These are phyloP conservation scores for Zalerion maritima DNA, from an alignment of 495 filamentous ascomycete genomes.

Conservation along the genomic window DNA sequence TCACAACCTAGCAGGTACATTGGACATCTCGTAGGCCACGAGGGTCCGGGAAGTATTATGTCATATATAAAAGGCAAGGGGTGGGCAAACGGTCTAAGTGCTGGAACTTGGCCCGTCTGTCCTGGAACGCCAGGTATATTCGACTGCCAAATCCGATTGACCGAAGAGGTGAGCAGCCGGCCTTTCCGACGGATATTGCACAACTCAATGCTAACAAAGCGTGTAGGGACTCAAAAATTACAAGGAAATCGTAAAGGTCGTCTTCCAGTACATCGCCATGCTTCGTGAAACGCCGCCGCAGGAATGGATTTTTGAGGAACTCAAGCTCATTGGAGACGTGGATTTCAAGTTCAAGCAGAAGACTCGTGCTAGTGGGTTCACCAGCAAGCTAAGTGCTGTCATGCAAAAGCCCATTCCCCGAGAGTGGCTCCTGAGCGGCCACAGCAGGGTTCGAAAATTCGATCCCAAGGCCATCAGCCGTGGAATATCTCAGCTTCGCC, in stretches of 20 bases:
- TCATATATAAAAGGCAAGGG: conserved; percentile 90
- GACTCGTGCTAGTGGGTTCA: conserved; percentile 73
- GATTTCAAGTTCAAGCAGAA: conserved; percentile 94
- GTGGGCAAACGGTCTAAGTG: conserved; percentile 79
- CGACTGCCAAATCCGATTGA: conserved; percentile 63
- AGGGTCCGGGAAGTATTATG: conserved; percentile 92
- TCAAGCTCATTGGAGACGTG: conserved; percentile 76
- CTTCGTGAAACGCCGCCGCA: conserved; percentile 68
- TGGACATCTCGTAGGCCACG: conserved; percentile 88
- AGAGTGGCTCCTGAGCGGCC: conserved; percentile 71
- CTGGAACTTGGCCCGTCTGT: conserved; percentile 62
- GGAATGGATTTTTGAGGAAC: conserved; percentile 85
- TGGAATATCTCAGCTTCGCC: conserved; percentile 58
- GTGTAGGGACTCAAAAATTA: conserved; percentile 54
- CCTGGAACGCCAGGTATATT: conserved; percentile 73
- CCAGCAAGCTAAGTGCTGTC: conserved; percentile 59
- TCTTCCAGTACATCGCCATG: conserved; percentile 91
- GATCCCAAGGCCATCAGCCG: conserved; percentile 61
- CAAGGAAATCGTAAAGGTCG: conserved; percentile 67
- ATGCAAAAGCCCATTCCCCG: conserved; percentile 87
- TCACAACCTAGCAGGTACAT: conserved; percentile 81
- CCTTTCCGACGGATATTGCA: neutral
- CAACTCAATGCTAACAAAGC: conserved; percentile 4
- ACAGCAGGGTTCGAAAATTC: conserved; percentile 55
- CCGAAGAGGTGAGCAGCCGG: conserved; percentile 48